These are phyloP conservation scores for Fragaria nilgerrensis DNA, from an alignment of 306 rosid species.

Conservation along the genomic window DNA sequence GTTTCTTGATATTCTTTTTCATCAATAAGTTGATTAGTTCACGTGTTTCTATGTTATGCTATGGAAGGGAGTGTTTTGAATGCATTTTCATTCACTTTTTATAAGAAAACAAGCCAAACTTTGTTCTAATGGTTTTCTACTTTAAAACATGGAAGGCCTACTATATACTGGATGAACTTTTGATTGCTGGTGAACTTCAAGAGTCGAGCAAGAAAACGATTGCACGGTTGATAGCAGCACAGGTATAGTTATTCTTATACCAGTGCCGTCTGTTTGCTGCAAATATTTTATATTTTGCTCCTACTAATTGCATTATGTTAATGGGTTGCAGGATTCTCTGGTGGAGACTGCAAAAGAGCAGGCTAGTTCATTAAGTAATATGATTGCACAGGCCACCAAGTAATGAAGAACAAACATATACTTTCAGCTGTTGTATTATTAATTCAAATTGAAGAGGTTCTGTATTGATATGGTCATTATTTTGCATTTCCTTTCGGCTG, in stretches of 20 bases:
- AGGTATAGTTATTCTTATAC: slow-evolving; percentile 46
- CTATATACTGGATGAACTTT: slow-evolving; percentile 81
- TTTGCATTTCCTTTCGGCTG: neutral
- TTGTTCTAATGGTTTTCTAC: slow-evolving; percentile 3
- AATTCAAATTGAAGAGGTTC: neutral
- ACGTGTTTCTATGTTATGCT: neutral
- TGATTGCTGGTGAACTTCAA: slow-evolving; percentile 95
- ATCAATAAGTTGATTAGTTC: neutral
- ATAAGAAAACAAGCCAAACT: neutral
- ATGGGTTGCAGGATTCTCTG: slow-evolving; percentile 67
- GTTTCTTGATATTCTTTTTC: neutral
- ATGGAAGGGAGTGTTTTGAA: neutral
- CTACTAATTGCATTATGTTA: slow-evolving; percentile 8
- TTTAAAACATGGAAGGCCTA: slow-evolving; percentile 62
- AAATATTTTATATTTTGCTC: neutral
- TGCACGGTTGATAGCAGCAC: slow-evolving; percentile 91
- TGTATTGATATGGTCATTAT: neutral
- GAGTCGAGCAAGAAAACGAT: slow-evolving; percentile 93
- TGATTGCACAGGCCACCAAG: slow-evolving; percentile 82
- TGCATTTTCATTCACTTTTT: neutral
- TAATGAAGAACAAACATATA: slow-evolving; percentile 13
- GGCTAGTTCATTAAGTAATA: slow-evolving; percentile 77
- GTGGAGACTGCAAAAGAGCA: slow-evolving; percentile 95
- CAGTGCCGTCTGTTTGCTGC: neutral
- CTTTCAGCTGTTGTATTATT: neutral